Evolutionary conservation across 2,329 filamentous ascomycete genomes (phyloP), one percentile per base, ranked within the genome.

Genomic region (Pseudogymnoascus sp.): DNA sequence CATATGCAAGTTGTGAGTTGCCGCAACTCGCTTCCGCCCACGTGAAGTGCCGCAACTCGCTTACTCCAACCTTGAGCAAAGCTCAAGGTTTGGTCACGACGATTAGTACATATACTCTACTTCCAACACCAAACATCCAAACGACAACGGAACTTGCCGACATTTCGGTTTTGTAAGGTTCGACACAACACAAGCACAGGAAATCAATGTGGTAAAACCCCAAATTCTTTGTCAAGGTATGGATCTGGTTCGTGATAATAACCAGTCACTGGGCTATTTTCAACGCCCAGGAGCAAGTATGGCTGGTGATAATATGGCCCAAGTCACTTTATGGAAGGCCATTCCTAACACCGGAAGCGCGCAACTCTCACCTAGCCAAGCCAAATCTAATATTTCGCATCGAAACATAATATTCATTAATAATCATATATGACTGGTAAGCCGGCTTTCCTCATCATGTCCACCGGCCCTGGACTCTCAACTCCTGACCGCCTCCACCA

Each of bases 151-250:
- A 56, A 56, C 50, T 56, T 56, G 69, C 85, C 60, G 56, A 70
- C 66, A 82, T 85, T 68, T 86, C 87, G 75, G 83, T 89, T 13
- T 86, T 88, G 66, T 93, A 97, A 74, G 88, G 89, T 7, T 79
- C 97, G 1, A 92, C 93, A 92, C 93, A 78, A 1, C 50, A 33
- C 10, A 5, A 21, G 13, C n/a, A 35, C 7, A 56, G 6, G 29
- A 35, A 21, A 33, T 10, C n/a, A 33, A 33, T 56, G 29, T 21
- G 17, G 50, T 17, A 56, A 35, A 56, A 33, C 13, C 1, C 17
- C n/a, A 56, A 33, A 21, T 56, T 13, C 50, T 11, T 15, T 33
- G 29, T 3, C 3, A 21, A 33, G 21, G n/a, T 56, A 56, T 56
- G 26, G 15, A 19, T 33, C n/a, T 19, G 29, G 29, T 56, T 56